These are phyloP conservation scores for Sporisorium scitamineum DNA, from an alignment of 1,284 basidiomycete species.

Conservation along the genomic window DNA sequence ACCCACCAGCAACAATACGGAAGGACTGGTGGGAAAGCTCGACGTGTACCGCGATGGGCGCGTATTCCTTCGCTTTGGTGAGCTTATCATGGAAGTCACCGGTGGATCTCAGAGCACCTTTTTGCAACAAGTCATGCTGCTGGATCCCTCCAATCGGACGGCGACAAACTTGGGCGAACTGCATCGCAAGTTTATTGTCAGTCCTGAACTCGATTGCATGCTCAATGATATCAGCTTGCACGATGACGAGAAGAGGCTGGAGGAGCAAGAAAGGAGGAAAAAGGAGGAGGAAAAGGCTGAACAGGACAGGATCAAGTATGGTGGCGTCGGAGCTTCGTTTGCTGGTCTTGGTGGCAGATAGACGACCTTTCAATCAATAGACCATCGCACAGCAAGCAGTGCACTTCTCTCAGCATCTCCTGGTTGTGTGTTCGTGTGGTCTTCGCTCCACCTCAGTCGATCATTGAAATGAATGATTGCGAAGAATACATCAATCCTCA, in stretches of 20 bases:
- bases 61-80: constrained; percentile 60
- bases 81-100: constrained; percentile 72
- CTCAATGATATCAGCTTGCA: constrained; percentile 72
- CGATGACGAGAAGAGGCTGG: constrained; percentile 25
- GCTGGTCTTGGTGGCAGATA: constrained; percentile 7
- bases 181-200: constrained; percentile 84
- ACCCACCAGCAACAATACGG: constrained; percentile 1
- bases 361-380: too few species aligned
- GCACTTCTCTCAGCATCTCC: background rate
- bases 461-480: background rate
- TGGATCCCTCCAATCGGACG: constrained; percentile 76
- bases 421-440: background rate
- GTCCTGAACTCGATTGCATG: constrained; percentile 84
- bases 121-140: constrained; percentile 84
- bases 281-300: constrained; percentile 31
- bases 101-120: constrained; percentile 88
- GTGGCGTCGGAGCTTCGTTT: constrained; percentile 13
- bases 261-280: constrained; percentile 13
- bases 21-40: constrained; percentile 63
- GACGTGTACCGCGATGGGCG: constrained; percentile 63
- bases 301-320: constrained; percentile 24
- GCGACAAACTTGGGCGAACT: constrained; percentile 85
- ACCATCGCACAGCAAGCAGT: background rate
- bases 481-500: constrained; percentile 4
- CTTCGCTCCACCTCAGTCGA: background rate